A percentile compares a stretch with the other conserved stretches of the same genome.
These are phyloP conservation scores for Fagopyrum esculentum DNA, from an alignment of 148 eudicot species.

Conservation along the genomic window DNA sequence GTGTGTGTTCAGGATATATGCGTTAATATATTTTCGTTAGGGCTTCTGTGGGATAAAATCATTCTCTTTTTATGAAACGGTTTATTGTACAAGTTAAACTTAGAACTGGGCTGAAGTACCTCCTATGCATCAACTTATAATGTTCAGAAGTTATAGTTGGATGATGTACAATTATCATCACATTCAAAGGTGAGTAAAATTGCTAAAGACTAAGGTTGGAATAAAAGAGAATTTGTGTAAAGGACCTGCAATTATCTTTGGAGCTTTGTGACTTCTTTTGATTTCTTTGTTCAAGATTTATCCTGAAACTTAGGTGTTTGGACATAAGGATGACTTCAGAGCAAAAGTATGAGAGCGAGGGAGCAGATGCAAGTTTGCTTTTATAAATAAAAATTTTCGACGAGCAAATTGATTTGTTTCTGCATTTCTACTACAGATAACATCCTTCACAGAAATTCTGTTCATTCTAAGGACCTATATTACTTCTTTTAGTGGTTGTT, in stretches of 20 bases:
- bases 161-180: no score
- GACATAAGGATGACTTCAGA: not conserved
- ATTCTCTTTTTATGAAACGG: not conserved
- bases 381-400: not conserved
- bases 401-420: not conserved
- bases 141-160: no score
- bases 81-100: no score
- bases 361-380: not conserved
- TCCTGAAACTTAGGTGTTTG: not conserved
- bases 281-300: not conserved
- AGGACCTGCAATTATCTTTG: not conserved
- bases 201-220: not conserved
- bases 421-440: not conserved
- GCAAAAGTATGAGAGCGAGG: not conserved
- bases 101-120: no score
- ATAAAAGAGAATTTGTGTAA: not conserved
- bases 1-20: no score
- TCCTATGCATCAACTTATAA: no score
- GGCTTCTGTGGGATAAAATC: not conserved
- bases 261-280: not conserved
- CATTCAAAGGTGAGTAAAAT: not conserved
- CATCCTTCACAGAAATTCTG: not conserved
- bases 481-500: not conserved
- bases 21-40: no score
- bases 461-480: not conserved